Evolutionary conservation across 2,329 filamentous ascomycete genomes (phyloP).

Genomic region (Fusarium buxicola): DNA sequence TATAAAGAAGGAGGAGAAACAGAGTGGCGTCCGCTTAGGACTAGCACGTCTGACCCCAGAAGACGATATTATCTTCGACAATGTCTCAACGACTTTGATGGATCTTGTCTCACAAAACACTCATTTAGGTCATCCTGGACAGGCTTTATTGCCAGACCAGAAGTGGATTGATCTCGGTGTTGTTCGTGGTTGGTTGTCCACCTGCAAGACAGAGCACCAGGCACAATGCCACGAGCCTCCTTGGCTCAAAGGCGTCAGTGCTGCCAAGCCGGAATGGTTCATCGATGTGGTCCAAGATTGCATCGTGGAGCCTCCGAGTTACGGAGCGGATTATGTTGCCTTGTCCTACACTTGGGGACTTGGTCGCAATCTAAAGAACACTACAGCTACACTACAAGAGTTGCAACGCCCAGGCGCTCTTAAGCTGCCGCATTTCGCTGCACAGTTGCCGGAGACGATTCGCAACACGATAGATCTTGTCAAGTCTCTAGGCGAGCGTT

Average conservation of each 20-base stretch:
- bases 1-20: slow-evolving; percentile 14
- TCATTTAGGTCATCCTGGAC: neutral
- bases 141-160: slow-evolving; percentile 10
- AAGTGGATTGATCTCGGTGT: slow-evolving; percentile 19
- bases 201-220: slow-evolving; percentile 8
- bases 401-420: slow-evolving; percentile 9
- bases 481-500: slow-evolving; percentile 9
- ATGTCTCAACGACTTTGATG: slow-evolving; percentile 17
- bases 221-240: slow-evolving; percentile 14
- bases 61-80: slow-evolving; percentile 15
- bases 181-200: slow-evolving; percentile 5
- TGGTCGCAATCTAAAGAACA: slow-evolving; percentile 19
- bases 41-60: slow-evolving; percentile 7
- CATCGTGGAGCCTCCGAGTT: slow-evolving; percentile 8
- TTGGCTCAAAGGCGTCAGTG: slow-evolving; percentile 21
- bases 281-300: slow-evolving; percentile 20
- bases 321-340: slow-evolving; percentile 10
- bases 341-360: slow-evolving; percentile 28
- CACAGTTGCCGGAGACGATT: slow-evolving; percentile 19
- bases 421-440: slow-evolving; percentile 4
- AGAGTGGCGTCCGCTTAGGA: slow-evolving; percentile 15
- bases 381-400: neutral
- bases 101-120: slow-evolving; percentile 10
- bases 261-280: slow-evolving; percentile 11
- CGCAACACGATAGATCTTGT: slow-evolving; percentile 18